These are phyloP conservation scores for Kurtzmaniella quercitrusa DNA, from an alignment of 1,139 yeast species.

Conservation along the genomic window DNA sequence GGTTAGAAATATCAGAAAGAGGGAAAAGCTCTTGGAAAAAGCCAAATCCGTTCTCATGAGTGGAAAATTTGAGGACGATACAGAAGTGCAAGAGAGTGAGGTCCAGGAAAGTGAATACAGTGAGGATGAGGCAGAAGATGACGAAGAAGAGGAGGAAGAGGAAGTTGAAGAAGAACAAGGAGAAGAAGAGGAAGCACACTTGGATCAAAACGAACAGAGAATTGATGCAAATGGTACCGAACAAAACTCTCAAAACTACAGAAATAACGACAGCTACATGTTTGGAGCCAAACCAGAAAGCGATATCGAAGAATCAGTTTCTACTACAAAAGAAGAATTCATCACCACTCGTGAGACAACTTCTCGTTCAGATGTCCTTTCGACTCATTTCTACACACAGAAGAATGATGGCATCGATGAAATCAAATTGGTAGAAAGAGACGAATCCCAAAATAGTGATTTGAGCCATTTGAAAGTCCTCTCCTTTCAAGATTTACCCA, in stretches of 20 bases:
- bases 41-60: constrained; percentile 30
- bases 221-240: constrained; percentile 10
- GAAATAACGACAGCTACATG: constrained; percentile 35
- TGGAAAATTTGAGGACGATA: constrained; percentile 13
- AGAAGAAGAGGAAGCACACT: constrained; percentile 10
- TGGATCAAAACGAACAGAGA: constrained; percentile 15
- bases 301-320: constrained; percentile 15
- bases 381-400: neutral
- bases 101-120: constrained; percentile 21
- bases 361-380: neutral
- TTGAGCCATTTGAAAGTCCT: constrained; percentile 12
- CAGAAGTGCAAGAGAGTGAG: constrained; percentile 15
- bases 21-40: constrained; percentile 41
- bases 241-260: constrained; percentile 13
- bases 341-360: constrained; percentile 4
- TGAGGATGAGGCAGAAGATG: constrained; percentile 20
- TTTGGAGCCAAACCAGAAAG: constrained; percentile 22
- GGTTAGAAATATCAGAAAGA: constrained; percentile 46
- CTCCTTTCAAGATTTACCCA: constrained; percentile 20
- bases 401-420: constrained; percentile 1
- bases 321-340: constrained; percentile 4
- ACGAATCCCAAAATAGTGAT: constrained; percentile 1
- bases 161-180: constrained; percentile 16
- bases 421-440: constrained; percentile 13
- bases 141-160: constrained; percentile 18